These are phyloP conservation scores for Dendrobium officinale DNA, from an alignment of 106 monocot genomes.

Conservation along the genomic window DNA sequence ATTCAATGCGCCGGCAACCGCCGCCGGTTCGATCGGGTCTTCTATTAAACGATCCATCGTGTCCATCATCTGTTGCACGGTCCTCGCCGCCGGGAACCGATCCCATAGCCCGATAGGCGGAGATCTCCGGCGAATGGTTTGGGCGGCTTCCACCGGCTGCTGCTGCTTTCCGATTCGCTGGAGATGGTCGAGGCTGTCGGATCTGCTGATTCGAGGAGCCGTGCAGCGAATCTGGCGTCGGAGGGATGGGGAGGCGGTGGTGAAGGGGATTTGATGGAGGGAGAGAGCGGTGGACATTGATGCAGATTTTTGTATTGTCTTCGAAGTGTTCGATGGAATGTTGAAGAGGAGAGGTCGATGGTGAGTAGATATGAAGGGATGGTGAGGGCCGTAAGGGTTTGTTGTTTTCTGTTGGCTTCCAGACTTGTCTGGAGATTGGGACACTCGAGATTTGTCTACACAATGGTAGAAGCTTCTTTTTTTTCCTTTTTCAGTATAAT, in stretches of 20 bases:
- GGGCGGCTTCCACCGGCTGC: background rate
- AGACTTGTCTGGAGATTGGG: background rate
- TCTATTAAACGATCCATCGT: constrained; percentile 64
- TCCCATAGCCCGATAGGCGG: constrained; percentile 44
- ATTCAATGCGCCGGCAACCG: constrained; percentile 2
- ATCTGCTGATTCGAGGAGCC: background rate
- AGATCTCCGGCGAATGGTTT: constrained; percentile 8
- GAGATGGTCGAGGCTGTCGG: constrained; percentile 20
- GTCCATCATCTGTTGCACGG: constrained; percentile 65
- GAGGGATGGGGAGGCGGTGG: background rate
- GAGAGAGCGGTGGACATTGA: background rate
- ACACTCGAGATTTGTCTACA: background rate
- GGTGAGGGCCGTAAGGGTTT: background rate
- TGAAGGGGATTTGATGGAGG: background rate
- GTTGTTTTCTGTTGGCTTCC: background rate
- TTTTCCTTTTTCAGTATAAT: background rate
- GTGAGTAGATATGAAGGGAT: background rate
- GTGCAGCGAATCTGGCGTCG: background rate
- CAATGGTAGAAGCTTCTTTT: background rate
- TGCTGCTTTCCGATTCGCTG: constrained; percentile 15
- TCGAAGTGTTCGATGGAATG: background rate
- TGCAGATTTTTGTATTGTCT: background rate
- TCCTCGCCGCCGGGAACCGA: constrained; percentile 41
- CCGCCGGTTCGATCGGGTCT: constrained; percentile 17
- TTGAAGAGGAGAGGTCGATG: background rate